Evolutionary conservation across 768 basidiomycete species (phyloP), one percentile per base, ranked within the genome.

Genomic region (Russula olivacea): DNA sequence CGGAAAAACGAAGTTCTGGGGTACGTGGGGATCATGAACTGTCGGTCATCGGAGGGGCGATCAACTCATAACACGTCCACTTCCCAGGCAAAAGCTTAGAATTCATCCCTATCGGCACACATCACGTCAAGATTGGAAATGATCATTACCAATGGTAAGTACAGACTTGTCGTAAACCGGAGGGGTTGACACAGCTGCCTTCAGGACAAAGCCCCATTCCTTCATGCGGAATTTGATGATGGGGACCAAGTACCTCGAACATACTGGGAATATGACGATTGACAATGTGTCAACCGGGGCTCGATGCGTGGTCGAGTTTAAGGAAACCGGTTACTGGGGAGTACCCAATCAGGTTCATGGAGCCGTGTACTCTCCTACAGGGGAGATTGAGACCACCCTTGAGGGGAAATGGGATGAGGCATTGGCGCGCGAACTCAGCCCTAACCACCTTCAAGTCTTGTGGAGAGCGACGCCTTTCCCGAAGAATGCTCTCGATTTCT

Each of bases 361-460:
- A 6, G 71, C 77, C 6, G 78, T 92, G 30, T 72, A 82, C 61
- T 81, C 81, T 28, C 66, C 79, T 19, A 75, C 78, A 38, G 87
- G 86, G 25, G 74, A 83, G 8, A 75, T 80, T 12, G 74, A 81
- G 19, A 80, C 86, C 40, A 80, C 80, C 43, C 74, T 94, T n/a
- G 91, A 93, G 72, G 92, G 92, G 52, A 92, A 88, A 72, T 95
- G 92, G 93, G 89, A 94, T 70, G 88, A 93, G 61, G 84, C 85
- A 68, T 74, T 94, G 63, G 81, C 83, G n/a, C 85, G 84, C 66
- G 81, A 81, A 52, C 76, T 87, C 30, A 87, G 87, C 71, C 76
- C 81, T 19, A 85, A 83, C 3, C 83, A 87, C 71, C 83, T 89
- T 70, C 86, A 80, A 59, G 79, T 90, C 49, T 80, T 95, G 55